A percentile compares a stretch with the other conserved stretches of the same genome.
Evolutionary conservation across 768 basidiomycete species (phyloP).

Genomic region (Phanerochaete sordida): DNA sequence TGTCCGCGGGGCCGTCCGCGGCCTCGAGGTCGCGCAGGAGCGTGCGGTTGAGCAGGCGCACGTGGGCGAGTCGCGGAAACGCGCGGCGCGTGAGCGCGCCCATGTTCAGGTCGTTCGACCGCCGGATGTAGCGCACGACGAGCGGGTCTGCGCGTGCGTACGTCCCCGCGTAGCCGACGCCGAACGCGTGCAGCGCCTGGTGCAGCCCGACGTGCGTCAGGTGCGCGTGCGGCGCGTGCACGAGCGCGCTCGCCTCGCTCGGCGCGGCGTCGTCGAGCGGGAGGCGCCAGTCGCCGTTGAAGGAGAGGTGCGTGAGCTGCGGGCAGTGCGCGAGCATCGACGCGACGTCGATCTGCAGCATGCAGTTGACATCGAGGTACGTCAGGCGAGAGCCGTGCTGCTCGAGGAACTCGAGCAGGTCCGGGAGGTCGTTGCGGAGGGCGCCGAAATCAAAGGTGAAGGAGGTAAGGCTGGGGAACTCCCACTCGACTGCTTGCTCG

Average conservation of each 20-base stretch:
- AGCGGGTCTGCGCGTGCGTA: constrained; percentile 41
- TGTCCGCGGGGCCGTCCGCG: constrained; percentile 43
- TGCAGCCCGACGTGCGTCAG: constrained; percentile 66
- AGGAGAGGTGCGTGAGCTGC: constrained; percentile 55
- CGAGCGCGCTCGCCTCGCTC: constrained; percentile 34
- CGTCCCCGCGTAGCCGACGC: constrained; percentile 50
- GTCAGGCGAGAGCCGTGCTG: constrained; percentile 55
- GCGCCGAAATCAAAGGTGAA: constrained; percentile 54
- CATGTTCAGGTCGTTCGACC: constrained; percentile 66
- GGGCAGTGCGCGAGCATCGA: constrained; percentile 64
- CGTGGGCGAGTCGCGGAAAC: constrained; percentile 58
- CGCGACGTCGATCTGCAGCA: constrained; percentile 53
- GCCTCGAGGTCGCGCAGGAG: constrained; percentile 57
- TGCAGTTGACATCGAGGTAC: constrained; percentile 64
- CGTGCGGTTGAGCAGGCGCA: constrained; percentile 54
- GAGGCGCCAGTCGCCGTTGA: constrained; percentile 75
- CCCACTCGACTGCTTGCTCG: constrained; percentile 68
- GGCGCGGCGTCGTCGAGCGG: constrained; percentile 24
- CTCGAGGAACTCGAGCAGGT: constrained; percentile 55
- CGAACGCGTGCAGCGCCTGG: constrained; percentile 66
- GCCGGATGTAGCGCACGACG: constrained; percentile 36
- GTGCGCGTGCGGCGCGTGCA: constrained; percentile 50
- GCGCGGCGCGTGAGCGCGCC: constrained; percentile 46
- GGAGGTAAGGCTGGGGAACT: constrained; percentile 53
- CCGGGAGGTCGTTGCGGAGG: constrained; percentile 49